These are phyloP conservation scores for Beta corolliflora DNA, from an alignment of 179 eudicot genomes.

Conservation along the genomic window DNA sequence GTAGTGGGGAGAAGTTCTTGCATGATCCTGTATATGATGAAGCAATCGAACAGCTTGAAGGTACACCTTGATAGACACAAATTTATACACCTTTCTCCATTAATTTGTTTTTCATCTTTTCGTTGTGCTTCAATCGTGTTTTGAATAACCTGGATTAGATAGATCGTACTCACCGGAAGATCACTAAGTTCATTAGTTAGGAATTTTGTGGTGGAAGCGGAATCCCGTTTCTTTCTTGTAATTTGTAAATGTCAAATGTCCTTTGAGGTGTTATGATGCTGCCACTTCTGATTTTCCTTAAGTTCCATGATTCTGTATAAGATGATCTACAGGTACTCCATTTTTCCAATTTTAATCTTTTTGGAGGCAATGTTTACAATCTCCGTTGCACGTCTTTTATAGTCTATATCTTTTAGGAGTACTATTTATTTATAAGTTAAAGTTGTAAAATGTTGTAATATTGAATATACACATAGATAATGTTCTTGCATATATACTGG, in stretches of 20 bases:
- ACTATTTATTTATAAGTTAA: too few relatives aligned
- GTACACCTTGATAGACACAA: constrained; percentile 28
- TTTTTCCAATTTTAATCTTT: too few relatives aligned
- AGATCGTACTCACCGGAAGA: constrained; percentile 5
- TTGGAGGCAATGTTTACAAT: too few relatives aligned
- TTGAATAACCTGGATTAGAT: constrained; percentile 23
- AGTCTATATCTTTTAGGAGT: too few relatives aligned
- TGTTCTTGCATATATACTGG: too few relatives aligned
- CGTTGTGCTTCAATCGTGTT: constrained; percentile 8
- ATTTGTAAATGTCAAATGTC: constrained; percentile 1
- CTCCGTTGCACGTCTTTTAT: too few relatives aligned
- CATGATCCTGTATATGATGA: constrained; percentile 43
- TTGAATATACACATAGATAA: too few relatives aligned
- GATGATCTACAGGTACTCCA: too few relatives aligned
- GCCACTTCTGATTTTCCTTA: background rate
- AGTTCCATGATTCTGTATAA: background rate
- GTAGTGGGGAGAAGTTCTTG: constrained; percentile 35
- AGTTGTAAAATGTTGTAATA: too few relatives aligned
- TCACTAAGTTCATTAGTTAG: constrained; percentile 13
- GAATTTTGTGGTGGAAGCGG: background rate
- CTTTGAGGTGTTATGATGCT: background rate
- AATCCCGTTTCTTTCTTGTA: constrained; percentile 9
- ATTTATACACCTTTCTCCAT: background rate
- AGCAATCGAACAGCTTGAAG: constrained; percentile 35
- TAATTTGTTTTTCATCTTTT: constrained; percentile 5